Evolutionary conservation across 2,329 filamentous ascomycete genomes (phyloP).

Genomic region (Diaporthe vaccinii): DNA sequence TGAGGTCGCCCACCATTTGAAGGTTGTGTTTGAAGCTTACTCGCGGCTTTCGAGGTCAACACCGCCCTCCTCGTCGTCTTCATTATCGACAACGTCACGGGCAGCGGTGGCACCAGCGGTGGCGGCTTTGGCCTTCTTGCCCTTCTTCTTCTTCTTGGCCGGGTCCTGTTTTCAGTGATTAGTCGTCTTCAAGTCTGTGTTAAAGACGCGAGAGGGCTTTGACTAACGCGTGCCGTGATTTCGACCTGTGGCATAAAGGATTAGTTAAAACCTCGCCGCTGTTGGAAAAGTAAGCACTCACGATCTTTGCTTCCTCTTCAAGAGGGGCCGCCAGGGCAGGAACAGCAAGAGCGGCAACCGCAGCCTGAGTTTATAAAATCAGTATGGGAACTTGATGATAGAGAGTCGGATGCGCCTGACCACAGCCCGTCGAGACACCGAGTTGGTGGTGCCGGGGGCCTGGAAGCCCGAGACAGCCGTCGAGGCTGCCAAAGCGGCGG

Average conservation of each 20-base stretch:
- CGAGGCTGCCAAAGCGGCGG: constrained; percentile 14
- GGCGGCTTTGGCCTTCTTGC: neutral
- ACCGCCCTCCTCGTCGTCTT: neutral
- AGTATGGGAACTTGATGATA: neutral
- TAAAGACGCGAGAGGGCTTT: rapidly evolving
- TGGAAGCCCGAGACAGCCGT: constrained; percentile 22
- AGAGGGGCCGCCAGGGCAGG: constrained; percentile 24
- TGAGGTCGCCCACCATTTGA: too few species aligned
- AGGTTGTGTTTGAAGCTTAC: neutral
- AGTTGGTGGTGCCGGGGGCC: neutral
- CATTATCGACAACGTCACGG: neutral
- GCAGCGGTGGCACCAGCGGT: neutral
- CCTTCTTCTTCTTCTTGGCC: constrained; percentile 1
- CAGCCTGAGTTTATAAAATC: neutral
- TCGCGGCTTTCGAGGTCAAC: neutral
- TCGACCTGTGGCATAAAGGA: neutral
- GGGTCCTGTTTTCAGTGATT: neutral
- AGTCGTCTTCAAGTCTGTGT: neutral
- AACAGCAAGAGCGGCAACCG: constrained; percentile 8
- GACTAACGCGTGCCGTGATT: neutral
- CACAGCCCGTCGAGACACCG: neutral
- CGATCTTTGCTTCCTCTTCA: constrained; percentile 7
- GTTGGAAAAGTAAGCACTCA: neutral
- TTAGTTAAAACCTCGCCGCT: neutral
- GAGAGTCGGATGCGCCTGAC: neutral